Base-by-base conservation (phyloP, 2,329 filamentous ascomycete genomes). In the Exserohilum rostratum region DNA sequence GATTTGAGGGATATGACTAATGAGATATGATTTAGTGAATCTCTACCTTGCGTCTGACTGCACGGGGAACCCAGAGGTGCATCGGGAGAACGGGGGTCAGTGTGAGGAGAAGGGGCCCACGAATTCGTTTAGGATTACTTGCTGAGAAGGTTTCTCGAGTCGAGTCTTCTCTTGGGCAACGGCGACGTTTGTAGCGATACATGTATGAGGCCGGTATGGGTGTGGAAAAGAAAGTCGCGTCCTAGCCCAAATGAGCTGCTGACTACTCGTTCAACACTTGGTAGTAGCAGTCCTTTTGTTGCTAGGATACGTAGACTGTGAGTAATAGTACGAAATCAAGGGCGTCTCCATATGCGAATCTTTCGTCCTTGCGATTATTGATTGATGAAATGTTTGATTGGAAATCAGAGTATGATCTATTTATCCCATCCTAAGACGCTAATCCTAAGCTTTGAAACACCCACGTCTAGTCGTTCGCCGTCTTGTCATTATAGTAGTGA, bases 401-500 rank as follows among this genome's bases (percentile, higher is more conserved):
- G n/a, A n/a, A n/a, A n/a, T n/a, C n/a, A n/a, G n/a, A n/a, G n/a
- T n/a, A n/a, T n/a, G n/a, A n/a, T n/a, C n/a, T n/a, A n/a, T n/a
- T n/a, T n/a, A n/a, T n/a, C n/a, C n/a, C n/a, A n/a, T n/a, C n/a
- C n/a, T n/a, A n/a, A n/a, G n/a, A n/a, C n/a, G n/a, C n/a, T n/a
- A n/a, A n/a, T n/a, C n/a, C n/a, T n/a, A n/a, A 25, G 4, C 22
- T 25, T 5, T 7, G 7, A 25, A 4, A 25, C n/a, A 10, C 22
- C 15, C 25, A 17, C 2, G 30, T 18, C 48, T 58, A 62, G 13
- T 55, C 52, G 20, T 74, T 74, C 50, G 72, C 72, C 31, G 61
- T 70, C 61, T 66, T 67, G 50, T 74, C 73, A 38, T 74, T 73
- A 35, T 76, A 76, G 47, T 72, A 76, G 62, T 74, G 73, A 65